These are phyloP conservation scores for Lachnellula willkommii DNA, from an alignment of 2,329 filamentous ascomycete genomes.

Conservation along the genomic window DNA sequence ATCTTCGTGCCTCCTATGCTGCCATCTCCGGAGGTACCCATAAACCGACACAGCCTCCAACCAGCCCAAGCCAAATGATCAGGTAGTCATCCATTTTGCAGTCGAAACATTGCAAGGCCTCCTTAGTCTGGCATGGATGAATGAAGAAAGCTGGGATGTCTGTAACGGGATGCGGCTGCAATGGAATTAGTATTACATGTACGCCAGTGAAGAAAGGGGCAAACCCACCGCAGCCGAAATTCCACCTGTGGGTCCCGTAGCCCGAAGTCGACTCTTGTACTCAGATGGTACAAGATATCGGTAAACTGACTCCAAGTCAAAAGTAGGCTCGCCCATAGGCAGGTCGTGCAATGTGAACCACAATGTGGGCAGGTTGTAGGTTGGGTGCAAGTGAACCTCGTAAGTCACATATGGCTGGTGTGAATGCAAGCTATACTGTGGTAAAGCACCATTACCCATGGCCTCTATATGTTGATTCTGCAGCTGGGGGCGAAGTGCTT, in stretches of 20 bases:
- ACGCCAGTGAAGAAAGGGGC: neutral
- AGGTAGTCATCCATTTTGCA: constrained; percentile 66
- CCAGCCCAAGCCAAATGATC: constrained; percentile 81
- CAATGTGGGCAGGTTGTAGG: constrained; percentile 68
- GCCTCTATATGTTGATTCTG: neutral
- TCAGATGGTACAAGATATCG: constrained; percentile 62
- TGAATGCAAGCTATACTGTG: constrained; percentile 24
- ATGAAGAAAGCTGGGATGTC: constrained; percentile 80
- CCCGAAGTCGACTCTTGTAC: constrained; percentile 56
- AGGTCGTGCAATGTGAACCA: constrained; percentile 66
- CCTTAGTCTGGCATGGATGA: constrained; percentile 84
- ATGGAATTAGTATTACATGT: constrained; percentile 3
- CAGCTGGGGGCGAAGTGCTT: constrained; percentile 17
- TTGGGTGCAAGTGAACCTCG: constrained; percentile 69
- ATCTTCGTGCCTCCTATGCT: neutral
- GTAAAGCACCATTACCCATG: constrained; percentile 3
- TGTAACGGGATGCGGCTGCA: constrained; percentile 63
- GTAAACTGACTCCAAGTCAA: constrained; percentile 66
- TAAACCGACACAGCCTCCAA: constrained; percentile 75
- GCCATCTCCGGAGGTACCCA: constrained; percentile 68
- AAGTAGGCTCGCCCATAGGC: constrained; percentile 48
- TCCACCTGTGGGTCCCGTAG: constrained; percentile 61
- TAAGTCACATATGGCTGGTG: constrained; percentile 49
- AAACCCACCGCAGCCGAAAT: constrained; percentile 70
- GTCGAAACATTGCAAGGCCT: constrained; percentile 64